These are phyloP conservation scores for Stachybotrys chlorohalonatus DNA, from an alignment of 2,329 filamentous ascomycete species.

Conservation along the genomic window DNA sequence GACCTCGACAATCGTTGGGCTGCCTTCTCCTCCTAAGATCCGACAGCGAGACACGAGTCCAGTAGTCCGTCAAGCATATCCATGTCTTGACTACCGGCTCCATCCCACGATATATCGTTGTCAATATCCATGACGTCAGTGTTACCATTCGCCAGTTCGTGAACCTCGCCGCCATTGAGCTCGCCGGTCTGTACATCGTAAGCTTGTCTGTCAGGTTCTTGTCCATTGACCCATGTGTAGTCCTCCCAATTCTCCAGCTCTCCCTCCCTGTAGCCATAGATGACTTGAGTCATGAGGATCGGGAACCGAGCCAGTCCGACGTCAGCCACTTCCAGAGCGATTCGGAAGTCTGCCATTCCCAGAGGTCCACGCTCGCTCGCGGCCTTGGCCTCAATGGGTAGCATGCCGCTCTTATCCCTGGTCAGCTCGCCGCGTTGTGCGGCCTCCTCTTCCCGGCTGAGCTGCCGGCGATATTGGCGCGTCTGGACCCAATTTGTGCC, in stretches of 20 bases:
- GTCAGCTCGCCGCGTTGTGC: conserved; percentile 64
- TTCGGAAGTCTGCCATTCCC: conserved; percentile 67
- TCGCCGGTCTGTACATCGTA: conserved; percentile 20
- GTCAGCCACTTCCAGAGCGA: conserved; percentile 69
- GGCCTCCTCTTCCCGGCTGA: conserved; percentile 67
- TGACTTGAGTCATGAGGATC: conserved; percentile 60
- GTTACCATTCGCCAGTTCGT: conserved; percentile 37
- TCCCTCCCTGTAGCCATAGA: conserved; percentile 64
- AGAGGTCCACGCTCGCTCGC: conserved; percentile 63
- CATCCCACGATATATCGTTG: conserved; percentile 52
- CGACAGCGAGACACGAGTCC: conserved; percentile 44
- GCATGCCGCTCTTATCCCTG: conserved; percentile 65
- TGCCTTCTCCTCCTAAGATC: conserved; percentile 15
- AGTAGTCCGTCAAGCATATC: conserved; percentile 46
- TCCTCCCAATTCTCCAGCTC: conserved; percentile 61
- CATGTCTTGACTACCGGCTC: conserved; percentile 42
- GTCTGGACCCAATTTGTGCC: conserved; percentile 70
- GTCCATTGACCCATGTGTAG: conserved; percentile 42
- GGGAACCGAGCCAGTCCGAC: conserved; percentile 71
- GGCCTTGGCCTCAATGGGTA: conserved; percentile 74
- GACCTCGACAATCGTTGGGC: neutral
- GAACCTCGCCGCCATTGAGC: conserved; percentile 24
- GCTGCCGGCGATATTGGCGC: conserved; percentile 63
- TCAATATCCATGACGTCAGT: conserved; percentile 53
- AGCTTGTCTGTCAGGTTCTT: conserved; percentile 13